phyloP scores from a whole-genome alignment of 2,329 filamentous ascomycete species.

The Cladobotryum protrusum region DNA sequence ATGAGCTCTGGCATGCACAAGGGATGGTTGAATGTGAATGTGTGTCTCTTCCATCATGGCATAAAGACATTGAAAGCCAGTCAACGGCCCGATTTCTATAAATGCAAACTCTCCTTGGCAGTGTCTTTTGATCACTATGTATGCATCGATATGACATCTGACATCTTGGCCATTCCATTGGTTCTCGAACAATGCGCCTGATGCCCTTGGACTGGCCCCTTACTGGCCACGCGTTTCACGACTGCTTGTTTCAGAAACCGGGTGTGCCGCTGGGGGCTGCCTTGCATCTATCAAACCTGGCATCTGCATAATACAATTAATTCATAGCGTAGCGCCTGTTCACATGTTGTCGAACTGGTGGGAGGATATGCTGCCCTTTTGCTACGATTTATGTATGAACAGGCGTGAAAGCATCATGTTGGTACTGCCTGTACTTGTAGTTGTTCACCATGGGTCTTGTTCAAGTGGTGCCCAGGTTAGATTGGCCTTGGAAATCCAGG shows the following conservation, averaged over 20 bases:
- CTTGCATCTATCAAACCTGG: neutral
- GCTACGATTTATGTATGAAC: too few species aligned
- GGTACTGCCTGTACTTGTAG: too few species aligned
- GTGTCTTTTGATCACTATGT: neutral
- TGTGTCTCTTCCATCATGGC: neutral
- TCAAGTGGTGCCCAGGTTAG: too few species aligned
- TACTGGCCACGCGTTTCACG: constrained; percentile 1
- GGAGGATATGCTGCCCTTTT: too few species aligned
- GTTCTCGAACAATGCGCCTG: constrained; percentile 9
- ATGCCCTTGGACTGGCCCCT: neutral
- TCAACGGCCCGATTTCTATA: neutral
- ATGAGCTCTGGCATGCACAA: neutral
- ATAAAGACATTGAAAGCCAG: neutral
- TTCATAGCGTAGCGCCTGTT: neutral
- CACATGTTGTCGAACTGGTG: too few species aligned
- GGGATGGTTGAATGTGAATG: neutral
- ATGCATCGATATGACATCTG: neutral
- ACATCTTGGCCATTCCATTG: constrained; percentile 8
- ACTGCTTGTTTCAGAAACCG: constrained; percentile 10
- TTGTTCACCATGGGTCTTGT: too few species aligned
- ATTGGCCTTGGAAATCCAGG: too few species aligned
- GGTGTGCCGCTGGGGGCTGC: neutral
- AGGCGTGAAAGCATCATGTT: too few species aligned
- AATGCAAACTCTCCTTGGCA: too few species aligned
- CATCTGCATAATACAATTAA: neutral